A percentile compares a stretch with the other conserved stretches of the same genome.
phyloP scores from a whole-genome alignment of 768 basidiomycete genomes.

The Phlegmacium glaucopus region DNA sequence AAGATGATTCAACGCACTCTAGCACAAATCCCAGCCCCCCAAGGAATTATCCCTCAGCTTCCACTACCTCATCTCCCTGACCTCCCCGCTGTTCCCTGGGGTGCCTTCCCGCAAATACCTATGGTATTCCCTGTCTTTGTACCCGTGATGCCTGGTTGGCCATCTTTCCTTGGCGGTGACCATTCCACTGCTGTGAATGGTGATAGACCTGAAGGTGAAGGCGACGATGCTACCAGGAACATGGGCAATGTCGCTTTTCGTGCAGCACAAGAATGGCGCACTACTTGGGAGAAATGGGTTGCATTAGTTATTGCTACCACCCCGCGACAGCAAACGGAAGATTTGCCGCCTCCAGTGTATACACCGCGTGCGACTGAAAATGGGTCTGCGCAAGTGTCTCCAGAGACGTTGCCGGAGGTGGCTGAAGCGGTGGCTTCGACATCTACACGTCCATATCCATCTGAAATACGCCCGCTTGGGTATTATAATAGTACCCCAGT shows the following conservation, averaged over 20 bases:
- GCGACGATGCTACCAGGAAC: conserved; percentile 32
- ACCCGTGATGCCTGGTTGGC: conserved; percentile 62
- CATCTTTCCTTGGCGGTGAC: conserved; percentile 58
- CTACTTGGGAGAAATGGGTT: conserved; percentile 78
- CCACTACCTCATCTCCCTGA: conserved; percentile 61
- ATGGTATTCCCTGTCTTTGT: conserved; percentile 80
- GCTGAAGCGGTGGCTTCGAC: conserved; percentile 13
- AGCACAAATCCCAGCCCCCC: conserved; percentile 38
- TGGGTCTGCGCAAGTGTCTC: conserved; percentile 7
- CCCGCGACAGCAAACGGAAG: conserved; percentile 40
- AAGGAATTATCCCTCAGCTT: conserved; percentile 28
- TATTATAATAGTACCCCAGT: conserved; percentile 44
- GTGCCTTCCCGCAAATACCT: conserved; percentile 60
- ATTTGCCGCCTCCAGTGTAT: conserved; percentile 69
- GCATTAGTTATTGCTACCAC: conserved; percentile 49
- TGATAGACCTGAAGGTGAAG: conserved; percentile 27
- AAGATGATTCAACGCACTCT: conserved; percentile 76
- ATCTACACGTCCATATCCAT: conserved; percentile 19
- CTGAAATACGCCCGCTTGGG: conserved; percentile 38
- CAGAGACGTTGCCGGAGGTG: conserved; percentile 8
- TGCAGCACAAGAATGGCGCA: conserved; percentile 60
- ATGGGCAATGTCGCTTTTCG: conserved; percentile 41
- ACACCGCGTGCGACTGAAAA: conserved; percentile 51
- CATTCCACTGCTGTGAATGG: conserved; percentile 22
- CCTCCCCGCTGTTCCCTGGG: conserved; percentile 63